Evolutionary conservation across 2,329 filamentous ascomycete species (phyloP), one percentile per base, ranked within the genome.

Genomic region (Podosphaera xanthii): DNA sequence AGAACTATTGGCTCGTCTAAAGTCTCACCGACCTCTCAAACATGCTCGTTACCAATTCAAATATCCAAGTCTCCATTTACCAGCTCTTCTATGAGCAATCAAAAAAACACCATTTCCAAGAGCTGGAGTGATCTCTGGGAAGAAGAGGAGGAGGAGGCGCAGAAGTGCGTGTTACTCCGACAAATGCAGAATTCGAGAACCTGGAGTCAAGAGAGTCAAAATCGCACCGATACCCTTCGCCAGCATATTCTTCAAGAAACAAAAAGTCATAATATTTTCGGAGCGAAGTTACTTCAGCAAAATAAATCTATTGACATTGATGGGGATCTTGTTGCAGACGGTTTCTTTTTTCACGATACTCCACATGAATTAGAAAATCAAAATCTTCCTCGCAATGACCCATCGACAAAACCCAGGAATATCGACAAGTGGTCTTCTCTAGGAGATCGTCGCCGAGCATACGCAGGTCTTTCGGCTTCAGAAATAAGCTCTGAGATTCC

Each of bases 91-190:
- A 5, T 44, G 22, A 87, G 86, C 58, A 82, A 82, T 67, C 82
- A 85, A 69, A 79, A 81, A 62, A 85, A 91, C 53, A 75, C 79
- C 55, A 87, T 94, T 55, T 95, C 92, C 60, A 97, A 97, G 83
- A 97, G 92, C 76, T 98, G 92, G 92, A 95, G 90, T 68, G 92
- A 98, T 70, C 82, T 97, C 71, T 96, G 89, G 84, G 91, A 97
- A 61, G 91, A 97, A 70, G 89, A 92, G 67, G 83, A 86, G 63
- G 80, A 86, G 65, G 80, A 78, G 78, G 63, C 79, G 84, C 69
- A 73, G 80, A 72, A 77, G 61, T 74, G 74, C 4, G 72, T 85
- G 34, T 79, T 84, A 71, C 74, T 82, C 63, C 73, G 75, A 38
- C 74, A 73, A 62, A 72, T 74, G 69, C 76, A 85, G 67, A 87